Base-by-base conservation (phyloP, 768 basidiomycete species). In the Naganishia vishniacii region DNA sequence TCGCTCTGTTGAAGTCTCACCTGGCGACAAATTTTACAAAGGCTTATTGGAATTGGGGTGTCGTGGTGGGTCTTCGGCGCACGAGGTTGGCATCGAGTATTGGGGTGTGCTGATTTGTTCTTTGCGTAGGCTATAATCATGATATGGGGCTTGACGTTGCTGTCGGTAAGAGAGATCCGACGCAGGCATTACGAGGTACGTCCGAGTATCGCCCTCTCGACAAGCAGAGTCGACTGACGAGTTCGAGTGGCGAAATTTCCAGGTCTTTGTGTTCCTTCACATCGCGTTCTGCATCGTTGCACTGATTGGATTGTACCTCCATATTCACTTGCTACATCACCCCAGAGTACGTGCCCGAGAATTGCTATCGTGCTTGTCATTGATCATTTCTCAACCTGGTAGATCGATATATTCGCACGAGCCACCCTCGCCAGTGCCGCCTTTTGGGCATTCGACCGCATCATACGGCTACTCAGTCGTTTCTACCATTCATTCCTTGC, bases 31-130 rank as follows among this genome's bases (percentile, higher is more conserved):
- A 56, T 26, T 40, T 56, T 23, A 41, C 15, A 29, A 56, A 37
- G 37, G 32, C 53, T 11, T 56, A 37, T 34, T 56, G 34, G n/a
- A 56, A 56, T n/a, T 56, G 53, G 53, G 53, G 53, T 13, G 34
- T 56, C 34, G 53, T 37, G 13, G 53, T 56, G 40, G 11, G 53
- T 56, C 3, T 23, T 31, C 13, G 31, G 3, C 4, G 11, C 37
- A 16, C 37, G 8, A 11, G 28, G 20, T 5, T 25, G 4, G 53
- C 37, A 25, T 11, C 31, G 5, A 32, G 5, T 18, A 3, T 25
- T 18, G 2, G 7, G 20, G 5, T 9, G 5, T 18, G 20, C 26
- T 56, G n/a, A 13, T 56, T 11, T 34, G 6, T 23, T 23, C 1
- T 51, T 31, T 20, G 28, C 32, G 1, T 37, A 56, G 53, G 53